A percentile compares a stretch with the other conserved stretches of the same genome.
phyloP scores from a whole-genome alignment of 345 rosid genomes.

The Reutealis trisperma region DNA sequence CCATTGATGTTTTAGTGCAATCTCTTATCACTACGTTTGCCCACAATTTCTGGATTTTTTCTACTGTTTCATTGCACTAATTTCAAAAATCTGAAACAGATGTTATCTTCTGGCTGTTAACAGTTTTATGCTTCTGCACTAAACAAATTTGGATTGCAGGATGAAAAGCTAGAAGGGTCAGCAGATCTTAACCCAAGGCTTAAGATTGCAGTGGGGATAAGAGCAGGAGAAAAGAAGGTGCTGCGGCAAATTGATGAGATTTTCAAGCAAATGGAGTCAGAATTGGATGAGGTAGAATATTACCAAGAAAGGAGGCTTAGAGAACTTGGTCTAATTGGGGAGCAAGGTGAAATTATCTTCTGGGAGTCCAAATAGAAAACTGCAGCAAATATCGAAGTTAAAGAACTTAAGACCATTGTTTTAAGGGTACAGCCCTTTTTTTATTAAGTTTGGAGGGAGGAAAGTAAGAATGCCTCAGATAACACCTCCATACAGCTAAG shows the following conservation, averaged over 20 bases:
- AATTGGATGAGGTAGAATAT: slow-evolving; percentile 70
- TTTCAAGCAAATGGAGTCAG: slow-evolving; percentile 66
- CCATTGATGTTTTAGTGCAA: not conserved
- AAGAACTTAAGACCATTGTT: not conserved
- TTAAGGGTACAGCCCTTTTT: not conserved
- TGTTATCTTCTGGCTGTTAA: not conserved
- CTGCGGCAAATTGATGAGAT: slow-evolving; percentile 69
- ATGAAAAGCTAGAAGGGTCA: slow-evolving; percentile 60
- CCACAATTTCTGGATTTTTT: not conserved
- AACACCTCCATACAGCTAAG: not conserved
- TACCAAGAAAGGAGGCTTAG: slow-evolving; percentile 90
- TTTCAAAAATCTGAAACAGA: slow-evolving; percentile 1
- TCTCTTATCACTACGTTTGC: not conserved
- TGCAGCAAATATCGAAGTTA: not conserved
- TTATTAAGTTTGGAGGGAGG: not conserved
- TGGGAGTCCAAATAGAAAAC: slow-evolving; percentile 65
- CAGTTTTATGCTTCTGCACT: slow-evolving; percentile 1
- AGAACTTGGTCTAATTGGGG: slow-evolving; percentile 89
- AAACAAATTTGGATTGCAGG: slow-evolving; percentile 41
- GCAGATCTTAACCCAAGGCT: slow-evolving; percentile 45
- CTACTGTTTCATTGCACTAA: not conserved
- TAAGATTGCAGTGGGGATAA: slow-evolving; percentile 63
- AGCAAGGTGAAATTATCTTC: slow-evolving; percentile 96
- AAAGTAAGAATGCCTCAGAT: not conserved
- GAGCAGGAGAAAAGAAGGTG: slow-evolving; percentile 82